phyloP scores from a whole-genome alignment of 2,329 filamentous ascomycete genomes.

The Davidsoniella virescens region DNA sequence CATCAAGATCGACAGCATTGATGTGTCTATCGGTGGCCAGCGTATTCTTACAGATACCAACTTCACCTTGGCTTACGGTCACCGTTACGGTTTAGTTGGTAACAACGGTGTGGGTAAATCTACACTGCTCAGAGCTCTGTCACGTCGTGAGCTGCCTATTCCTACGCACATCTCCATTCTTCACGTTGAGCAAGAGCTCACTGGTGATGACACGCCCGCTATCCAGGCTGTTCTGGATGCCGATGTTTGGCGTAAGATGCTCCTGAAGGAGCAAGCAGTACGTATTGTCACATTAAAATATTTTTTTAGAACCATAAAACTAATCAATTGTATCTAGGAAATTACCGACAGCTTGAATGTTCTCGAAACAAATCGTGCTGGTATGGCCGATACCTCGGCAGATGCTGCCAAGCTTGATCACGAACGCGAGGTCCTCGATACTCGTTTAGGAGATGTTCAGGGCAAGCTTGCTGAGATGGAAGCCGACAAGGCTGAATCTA shows the following conservation, averaged over 20 bases:
- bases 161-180: conserved; percentile 97
- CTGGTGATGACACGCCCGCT: conserved; percentile 86
- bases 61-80: conserved; percentile 77
- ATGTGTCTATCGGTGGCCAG: conserved; percentile 77
- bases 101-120: conserved; percentile 99
- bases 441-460: conserved; percentile 81
- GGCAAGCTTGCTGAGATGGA: conserved; percentile 94
- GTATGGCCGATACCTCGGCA: conserved; percentile 77
- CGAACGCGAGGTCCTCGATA: conserved; percentile 79
- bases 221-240: conserved; percentile 91
- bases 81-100: conserved; percentile 91
- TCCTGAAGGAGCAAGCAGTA: conserved; percentile 75
- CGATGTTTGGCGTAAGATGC: conserved; percentile 94
- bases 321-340: conserved; percentile 32
- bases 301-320: not conserved
- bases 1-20: conserved; percentile 92
- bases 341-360: conserved; percentile 59
- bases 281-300: conserved; percentile 19
- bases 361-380: conserved; percentile 60
- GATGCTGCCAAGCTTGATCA: conserved; percentile 74
- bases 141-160: conserved; percentile 82
- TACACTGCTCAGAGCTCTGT: conserved; percentile 82
- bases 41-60: conserved; percentile 85
- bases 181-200: conserved; percentile 96
- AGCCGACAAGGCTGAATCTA: conserved; percentile 91